Conservation (phyloP, 1,139 yeast species). For the Lodderomyces pseudojiufengensis region DNA sequence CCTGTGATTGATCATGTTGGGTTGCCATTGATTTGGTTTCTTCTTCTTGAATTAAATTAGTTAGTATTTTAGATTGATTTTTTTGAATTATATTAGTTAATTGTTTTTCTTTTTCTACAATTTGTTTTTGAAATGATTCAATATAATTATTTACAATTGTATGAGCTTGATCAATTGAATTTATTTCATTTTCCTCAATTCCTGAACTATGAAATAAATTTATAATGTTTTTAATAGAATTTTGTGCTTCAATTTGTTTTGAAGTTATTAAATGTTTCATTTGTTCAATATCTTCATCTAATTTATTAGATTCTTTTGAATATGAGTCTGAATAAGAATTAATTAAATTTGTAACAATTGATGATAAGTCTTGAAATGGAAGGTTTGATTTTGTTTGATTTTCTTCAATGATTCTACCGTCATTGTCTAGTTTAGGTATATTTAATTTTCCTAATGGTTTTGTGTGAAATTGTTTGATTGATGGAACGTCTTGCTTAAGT, state of each 20-base stretch:
- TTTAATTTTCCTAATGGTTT: constrained; percentile 20
- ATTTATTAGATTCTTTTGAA: constrained; percentile 20
- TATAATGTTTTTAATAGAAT: constrained; percentile 8
- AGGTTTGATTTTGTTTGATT: constrained; percentile 14
- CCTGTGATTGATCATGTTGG: constrained; percentile 3
- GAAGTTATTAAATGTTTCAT: constrained; percentile 17
- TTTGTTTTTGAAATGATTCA: constrained; percentile 22
- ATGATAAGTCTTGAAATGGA: constrained; percentile 32
- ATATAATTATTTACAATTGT: constrained; percentile 21
- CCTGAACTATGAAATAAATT: constrained; percentile 12
- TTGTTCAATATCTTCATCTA: constrained; percentile 20
- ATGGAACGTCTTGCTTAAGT: constrained; percentile 5
- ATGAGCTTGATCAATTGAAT: constrained; percentile 27
- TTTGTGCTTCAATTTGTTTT: constrained; percentile 10
- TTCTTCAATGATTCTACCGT: constrained; percentile 24
- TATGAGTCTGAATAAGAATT: constrained; percentile 44
- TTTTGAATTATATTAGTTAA: constrained; percentile 26
- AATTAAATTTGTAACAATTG: constrained; percentile 41
- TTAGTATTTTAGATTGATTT: constrained; percentile 27
- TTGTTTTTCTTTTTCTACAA: constrained; percentile 34
- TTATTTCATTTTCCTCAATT: constrained; percentile 24
- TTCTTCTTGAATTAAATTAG: constrained; percentile 25
- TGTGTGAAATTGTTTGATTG: constrained; percentile 2
- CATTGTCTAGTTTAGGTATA: constrained; percentile 34
- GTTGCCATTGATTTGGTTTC: constrained; percentile 14